phyloP scores from a whole-genome alignment of 108 stramenopile genomes.

The Nitzschia sp. region DNA sequence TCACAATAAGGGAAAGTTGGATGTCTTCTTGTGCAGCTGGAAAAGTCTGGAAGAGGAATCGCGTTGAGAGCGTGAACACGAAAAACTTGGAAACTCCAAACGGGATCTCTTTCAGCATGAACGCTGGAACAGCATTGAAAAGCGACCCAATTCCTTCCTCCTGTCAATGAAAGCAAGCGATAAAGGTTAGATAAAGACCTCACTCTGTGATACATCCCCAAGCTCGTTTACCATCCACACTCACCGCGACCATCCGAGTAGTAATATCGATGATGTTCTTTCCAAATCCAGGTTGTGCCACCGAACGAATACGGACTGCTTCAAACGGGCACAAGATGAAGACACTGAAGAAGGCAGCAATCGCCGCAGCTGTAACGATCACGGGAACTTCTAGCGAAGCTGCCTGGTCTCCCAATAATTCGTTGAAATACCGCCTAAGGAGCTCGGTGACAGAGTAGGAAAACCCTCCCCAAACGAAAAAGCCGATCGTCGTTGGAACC shows the following conservation, averaged over 20 bases:
- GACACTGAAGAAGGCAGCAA: slow-evolving; percentile 51
- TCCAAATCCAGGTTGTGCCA: slow-evolving; percentile 68
- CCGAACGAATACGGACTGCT: slow-evolving; percentile 65
- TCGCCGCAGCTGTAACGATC: slow-evolving; percentile 35
- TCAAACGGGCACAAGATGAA: slow-evolving; percentile 73
- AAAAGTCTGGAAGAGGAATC: slow-evolving; percentile 49
- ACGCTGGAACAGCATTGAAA: slow-evolving; percentile 61
- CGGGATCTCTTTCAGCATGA: slow-evolving; percentile 53
- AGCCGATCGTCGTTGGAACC: slow-evolving; percentile 84
- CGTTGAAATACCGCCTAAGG: slow-evolving; percentile 51
- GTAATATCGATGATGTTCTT: slow-evolving; percentile 53
- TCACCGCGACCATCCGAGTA: slow-evolving; percentile 37
- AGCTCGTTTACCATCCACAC: not conserved
- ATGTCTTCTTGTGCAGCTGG: slow-evolving; percentile 77
- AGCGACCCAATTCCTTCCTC: slow-evolving; percentile 63
- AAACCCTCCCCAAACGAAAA: slow-evolving; percentile 69
- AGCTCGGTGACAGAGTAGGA: slow-evolving; percentile 76
- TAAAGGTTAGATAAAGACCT: not conserved
- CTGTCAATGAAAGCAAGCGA: not conserved
- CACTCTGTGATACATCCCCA: too few relatives aligned
- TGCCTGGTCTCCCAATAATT: slow-evolving; percentile 23
- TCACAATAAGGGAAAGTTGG: slow-evolving; percentile 61
- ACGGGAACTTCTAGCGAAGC: slow-evolving; percentile 49
- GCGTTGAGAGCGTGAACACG: slow-evolving; percentile 57
- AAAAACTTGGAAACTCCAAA: slow-evolving; percentile 61